Conservation (phyloP, 2,329 filamentous ascomycete species). For the Thelonectria blattea region DNA sequence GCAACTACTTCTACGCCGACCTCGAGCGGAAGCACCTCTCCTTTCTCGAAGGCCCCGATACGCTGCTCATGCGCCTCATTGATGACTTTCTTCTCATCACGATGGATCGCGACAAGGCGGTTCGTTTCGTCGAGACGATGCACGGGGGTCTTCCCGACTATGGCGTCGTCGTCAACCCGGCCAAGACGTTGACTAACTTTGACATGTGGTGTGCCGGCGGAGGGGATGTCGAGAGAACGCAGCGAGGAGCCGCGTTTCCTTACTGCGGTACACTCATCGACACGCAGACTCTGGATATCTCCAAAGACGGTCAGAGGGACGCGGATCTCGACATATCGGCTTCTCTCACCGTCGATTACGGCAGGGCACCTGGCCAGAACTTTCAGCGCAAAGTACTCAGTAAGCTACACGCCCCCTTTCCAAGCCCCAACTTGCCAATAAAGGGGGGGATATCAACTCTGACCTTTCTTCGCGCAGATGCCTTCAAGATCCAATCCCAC, state of each 20-base stretch:
- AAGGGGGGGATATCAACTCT: too few relatives aligned
- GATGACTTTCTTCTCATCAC: slow-evolving; percentile 95
- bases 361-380: slow-evolving; percentile 72
- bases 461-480: slow-evolving; percentile 45
- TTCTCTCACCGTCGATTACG: slow-evolving; percentile 79
- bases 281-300: slow-evolving; percentile 74
- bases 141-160: slow-evolving; percentile 78
- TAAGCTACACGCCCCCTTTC: slow-evolving; percentile 43
- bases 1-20: slow-evolving; percentile 95
- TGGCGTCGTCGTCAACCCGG: slow-evolving; percentile 76
- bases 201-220: slow-evolving; percentile 62
- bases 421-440: neutral
- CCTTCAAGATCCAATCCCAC: slow-evolving; percentile 86
- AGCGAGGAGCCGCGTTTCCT: slow-evolving; percentile 65
- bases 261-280: slow-evolving; percentile 88
- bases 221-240: slow-evolving; percentile 55
- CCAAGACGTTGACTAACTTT: slow-evolving; percentile 89
- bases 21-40: slow-evolving; percentile 73
- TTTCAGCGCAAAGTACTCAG: slow-evolving; percentile 82
- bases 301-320: slow-evolving; percentile 66
- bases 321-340: slow-evolving; percentile 60
- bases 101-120: slow-evolving; percentile 68
- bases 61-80: slow-evolving; percentile 79
- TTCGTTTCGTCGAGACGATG: slow-evolving; percentile 79
- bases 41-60: slow-evolving; percentile 66